These are phyloP conservation scores for Xylariaceae sp. DNA, from an alignment of 2,329 filamentous ascomycete genomes.

Conservation along the genomic window DNA sequence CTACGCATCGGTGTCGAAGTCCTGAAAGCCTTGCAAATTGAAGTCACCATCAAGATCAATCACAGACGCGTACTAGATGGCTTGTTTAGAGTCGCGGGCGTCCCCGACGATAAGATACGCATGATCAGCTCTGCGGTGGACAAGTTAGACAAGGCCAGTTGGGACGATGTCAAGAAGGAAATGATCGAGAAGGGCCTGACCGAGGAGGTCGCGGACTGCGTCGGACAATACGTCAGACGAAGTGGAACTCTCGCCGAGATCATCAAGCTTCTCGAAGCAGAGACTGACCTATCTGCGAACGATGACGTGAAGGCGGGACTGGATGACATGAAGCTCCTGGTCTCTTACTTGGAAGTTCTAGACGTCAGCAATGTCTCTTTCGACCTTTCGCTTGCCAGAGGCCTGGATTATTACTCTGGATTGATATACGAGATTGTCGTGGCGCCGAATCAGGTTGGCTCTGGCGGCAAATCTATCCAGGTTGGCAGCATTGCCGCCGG, in stretches of 20 bases:
- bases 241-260: conserved; percentile 66
- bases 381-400: conserved; percentile 66
- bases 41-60: conserved; percentile 68
- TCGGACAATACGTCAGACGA: conserved; percentile 61
- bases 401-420: conserved; percentile 65
- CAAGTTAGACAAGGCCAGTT: conserved; percentile 70
- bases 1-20: conserved; percentile 63
- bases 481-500: conserved; percentile 70
- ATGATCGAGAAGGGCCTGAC: conserved; percentile 71
- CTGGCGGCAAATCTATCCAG: conserved; percentile 53
- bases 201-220: conserved; percentile 59
- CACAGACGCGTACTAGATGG: conserved; percentile 74
- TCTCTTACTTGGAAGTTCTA: conserved; percentile 62
- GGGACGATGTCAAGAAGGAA: conserved; percentile 66
- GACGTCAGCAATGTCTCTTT: conserved; percentile 59
- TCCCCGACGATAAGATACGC: conserved; percentile 64
- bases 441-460: too few species aligned
- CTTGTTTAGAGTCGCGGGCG: conserved; percentile 70
- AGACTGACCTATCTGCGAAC: conserved; percentile 55
- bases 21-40: conserved; percentile 62
- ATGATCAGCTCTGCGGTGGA: conserved; percentile 71
- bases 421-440: conserved; percentile 69
- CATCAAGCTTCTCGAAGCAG: conserved; percentile 49
- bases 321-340: conserved; percentile 61
- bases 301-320: conserved; percentile 59